Percentiles rank a stretch among this genome's conserved stretches.
phyloP scores from a whole-genome alignment of 768 basidiomycete species.

The Tylopilus sp. region DNA sequence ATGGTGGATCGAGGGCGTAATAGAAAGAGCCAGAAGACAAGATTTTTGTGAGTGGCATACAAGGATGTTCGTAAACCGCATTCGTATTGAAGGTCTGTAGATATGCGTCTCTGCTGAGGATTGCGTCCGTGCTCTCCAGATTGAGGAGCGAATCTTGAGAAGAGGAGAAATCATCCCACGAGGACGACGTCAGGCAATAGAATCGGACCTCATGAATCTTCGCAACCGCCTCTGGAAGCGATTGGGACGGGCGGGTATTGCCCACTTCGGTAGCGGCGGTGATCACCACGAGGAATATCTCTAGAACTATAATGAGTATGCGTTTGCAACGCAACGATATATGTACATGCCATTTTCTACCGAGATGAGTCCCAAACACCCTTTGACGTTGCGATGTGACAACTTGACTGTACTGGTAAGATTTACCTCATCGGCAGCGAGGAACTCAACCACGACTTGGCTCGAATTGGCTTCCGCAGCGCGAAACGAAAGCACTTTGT shows the following conservation, averaged over 20 bases:
- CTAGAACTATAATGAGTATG: slow-evolving; percentile 35
- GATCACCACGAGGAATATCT: slow-evolving; percentile 83
- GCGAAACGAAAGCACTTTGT: slow-evolving; percentile 68
- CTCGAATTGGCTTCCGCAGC: slow-evolving; percentile 45
- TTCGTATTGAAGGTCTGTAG: slow-evolving; percentile 37
- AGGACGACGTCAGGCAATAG: slow-evolving; percentile 77
- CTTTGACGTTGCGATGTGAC: slow-evolving; percentile 71
- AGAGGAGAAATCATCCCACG: slow-evolving; percentile 75
- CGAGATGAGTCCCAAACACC: slow-evolving; percentile 79
- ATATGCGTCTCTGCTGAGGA: slow-evolving; percentile 43
- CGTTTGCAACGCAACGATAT: background rate
- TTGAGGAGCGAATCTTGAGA: slow-evolving; percentile 51
- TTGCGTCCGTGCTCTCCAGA: slow-evolving; percentile 52
- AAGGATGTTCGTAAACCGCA: slow-evolving; percentile 85
- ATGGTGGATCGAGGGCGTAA: slow-evolving; percentile 75
- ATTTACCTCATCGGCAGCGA: slow-evolving; percentile 71
- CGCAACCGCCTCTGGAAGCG: slow-evolving; percentile 62
- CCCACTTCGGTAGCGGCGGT: slow-evolving; percentile 75
- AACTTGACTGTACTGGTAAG: slow-evolving; percentile 58
- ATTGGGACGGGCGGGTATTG: slow-evolving; percentile 58
- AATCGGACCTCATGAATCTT: slow-evolving; percentile 89
- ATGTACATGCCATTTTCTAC: slow-evolving; percentile 58
- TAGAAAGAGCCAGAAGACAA: slow-evolving; percentile 92
- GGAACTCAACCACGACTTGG: slow-evolving; percentile 85
- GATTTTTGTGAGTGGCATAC: slow-evolving; percentile 84